Evolutionary conservation across 2,329 filamentous ascomycete species (phyloP), one percentile per base, ranked within the genome.

Genomic region (Metarhizium robertsii): DNA sequence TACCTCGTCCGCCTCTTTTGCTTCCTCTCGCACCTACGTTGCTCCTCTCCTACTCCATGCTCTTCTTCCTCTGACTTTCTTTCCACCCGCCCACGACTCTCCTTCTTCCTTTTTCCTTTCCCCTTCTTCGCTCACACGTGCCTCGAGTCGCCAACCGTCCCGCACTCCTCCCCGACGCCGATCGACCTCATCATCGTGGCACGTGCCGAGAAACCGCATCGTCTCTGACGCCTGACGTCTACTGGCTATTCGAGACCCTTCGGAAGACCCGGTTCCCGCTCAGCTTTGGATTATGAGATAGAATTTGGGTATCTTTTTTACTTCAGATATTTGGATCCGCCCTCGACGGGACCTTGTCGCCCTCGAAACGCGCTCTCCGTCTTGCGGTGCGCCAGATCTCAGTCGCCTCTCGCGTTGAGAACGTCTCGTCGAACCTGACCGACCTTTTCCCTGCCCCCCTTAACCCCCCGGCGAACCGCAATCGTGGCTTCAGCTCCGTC

Each of bases 271-370:
- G 50, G 40, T 56, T 53, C 47, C 30, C 52, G 32, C 53, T n/a
- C 47, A 53, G 52, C 52, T 62, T 66, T 65, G 62, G 67, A 66
- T 62, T 69, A 69, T 69, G 67, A 65, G 65, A 62, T 69, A 69
- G 66, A 60, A 61, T 67, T 69, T 69, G 65, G 66, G 61, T 65
- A 68, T 68, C 25, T 57, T 55, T 66, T 67, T 60, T 57, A 53
- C 61, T 60, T 56, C 49, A 55, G 51, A 51, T 52, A 55, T 60
- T 63, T 64, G 61, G 62, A 57, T 59, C 59, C 61, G 56, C 61
- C 58, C 63, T 55, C 50, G 55, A 55, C 50, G 53, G 50, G 53
- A 38, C 42, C 52, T 25, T 52, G 38, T 52, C n/a, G 53, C 34
- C 55, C 13, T 6, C 50, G 29, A 34, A n/a, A 20, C 50, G 40